Percentiles rank a stretch among this genome's conserved stretches.
Conservation (phyloP, 2,329 filamentous ascomycete species). For the Stemphylium vesicarium region DNA sequence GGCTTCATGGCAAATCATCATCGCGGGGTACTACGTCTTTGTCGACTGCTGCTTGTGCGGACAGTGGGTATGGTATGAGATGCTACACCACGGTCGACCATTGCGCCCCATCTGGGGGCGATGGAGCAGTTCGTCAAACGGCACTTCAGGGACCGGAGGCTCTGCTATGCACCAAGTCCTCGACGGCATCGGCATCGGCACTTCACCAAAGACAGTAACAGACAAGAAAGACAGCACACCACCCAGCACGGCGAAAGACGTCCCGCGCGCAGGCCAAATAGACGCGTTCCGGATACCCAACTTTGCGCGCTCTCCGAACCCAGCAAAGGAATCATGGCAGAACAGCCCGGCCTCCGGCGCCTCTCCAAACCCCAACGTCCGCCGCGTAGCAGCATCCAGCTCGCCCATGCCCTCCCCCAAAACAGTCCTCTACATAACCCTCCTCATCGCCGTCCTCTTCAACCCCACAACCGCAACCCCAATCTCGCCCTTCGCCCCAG, state of each 20-base stretch:
- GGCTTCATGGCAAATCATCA: conserved; percentile 69
- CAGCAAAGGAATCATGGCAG: conserved; percentile 34
- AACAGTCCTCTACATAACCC: conserved; percentile 55
- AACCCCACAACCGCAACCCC: conserved; percentile 46
- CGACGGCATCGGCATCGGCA: conserved; percentile 28
- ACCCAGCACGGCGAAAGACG: conserved; percentile 24
- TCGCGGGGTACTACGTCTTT: conserved; percentile 70
- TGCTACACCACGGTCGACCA: conserved; percentile 58
- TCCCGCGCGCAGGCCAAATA: conserved; percentile 40
- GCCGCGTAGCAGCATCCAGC: conserved; percentile 45
- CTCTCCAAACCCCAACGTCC: conserved; percentile 38
- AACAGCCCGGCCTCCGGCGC: conserved; percentile 26
- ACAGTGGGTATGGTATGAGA: conserved; percentile 72
- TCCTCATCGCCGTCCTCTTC: conserved; percentile 52
- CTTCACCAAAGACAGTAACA: conserved; percentile 4
- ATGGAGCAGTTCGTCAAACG: conserved; percentile 27
- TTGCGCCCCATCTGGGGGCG: conserved; percentile 47
- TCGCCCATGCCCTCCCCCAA: conserved; percentile 55
- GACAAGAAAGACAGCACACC: conserved; percentile 21
- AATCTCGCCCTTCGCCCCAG: conserved; percentile 34
- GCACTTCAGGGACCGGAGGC: conserved; percentile 19
- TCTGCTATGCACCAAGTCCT: conserved; percentile 41
- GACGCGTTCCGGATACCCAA: conserved; percentile 48
- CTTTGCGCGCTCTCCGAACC: conserved; percentile 42
- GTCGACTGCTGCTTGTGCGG: conserved; percentile 67